These are phyloP conservation scores for Phycomyces blakesleeanus DNA, from an alignment of 192 early-diverging fungal species.

Conservation along the genomic window DNA sequence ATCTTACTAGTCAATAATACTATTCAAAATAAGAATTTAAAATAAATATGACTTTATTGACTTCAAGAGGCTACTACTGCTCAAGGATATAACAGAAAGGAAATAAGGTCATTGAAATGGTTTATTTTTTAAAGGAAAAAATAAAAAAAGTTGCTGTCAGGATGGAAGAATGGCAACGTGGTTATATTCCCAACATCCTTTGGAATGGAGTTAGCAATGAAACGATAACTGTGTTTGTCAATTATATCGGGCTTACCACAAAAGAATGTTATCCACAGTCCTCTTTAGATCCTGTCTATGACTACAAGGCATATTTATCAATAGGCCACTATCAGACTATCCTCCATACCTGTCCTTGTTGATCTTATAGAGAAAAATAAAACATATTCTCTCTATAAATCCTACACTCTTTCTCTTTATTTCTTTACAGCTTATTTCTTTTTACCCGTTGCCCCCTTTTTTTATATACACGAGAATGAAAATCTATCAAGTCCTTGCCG, in stretches of 20 bases:
- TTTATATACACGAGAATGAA: neutral
- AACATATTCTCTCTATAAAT: conserved; percentile 2
- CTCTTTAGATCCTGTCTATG: conserved; percentile 2
- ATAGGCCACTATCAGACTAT: no score
- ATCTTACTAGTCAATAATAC: no score
- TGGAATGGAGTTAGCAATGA: neutral
- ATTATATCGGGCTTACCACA: neutral
- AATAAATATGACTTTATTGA: no score
- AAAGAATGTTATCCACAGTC: neutral
- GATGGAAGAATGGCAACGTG: neutral
- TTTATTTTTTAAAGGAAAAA: neutral
- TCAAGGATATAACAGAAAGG: no score
- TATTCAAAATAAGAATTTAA: no score
- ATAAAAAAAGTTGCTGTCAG: neutral
- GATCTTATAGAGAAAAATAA: no score
- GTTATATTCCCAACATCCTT: conserved; percentile 1
- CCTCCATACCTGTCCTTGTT: no score
- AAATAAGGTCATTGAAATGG: neutral
- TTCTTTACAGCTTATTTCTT: neutral
- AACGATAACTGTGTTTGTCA: neutral
- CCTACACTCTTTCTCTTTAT: neutral
- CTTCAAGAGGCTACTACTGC: no score
- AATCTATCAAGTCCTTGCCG: neutral
- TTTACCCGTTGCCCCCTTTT: neutral
- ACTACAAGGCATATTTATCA: neutral